A percentile compares a stretch with the other conserved stretches of the same genome.
Conservation (phyloP, 352 stramenopile genomes). For the Globisporangium uncinulatum region DNA sequence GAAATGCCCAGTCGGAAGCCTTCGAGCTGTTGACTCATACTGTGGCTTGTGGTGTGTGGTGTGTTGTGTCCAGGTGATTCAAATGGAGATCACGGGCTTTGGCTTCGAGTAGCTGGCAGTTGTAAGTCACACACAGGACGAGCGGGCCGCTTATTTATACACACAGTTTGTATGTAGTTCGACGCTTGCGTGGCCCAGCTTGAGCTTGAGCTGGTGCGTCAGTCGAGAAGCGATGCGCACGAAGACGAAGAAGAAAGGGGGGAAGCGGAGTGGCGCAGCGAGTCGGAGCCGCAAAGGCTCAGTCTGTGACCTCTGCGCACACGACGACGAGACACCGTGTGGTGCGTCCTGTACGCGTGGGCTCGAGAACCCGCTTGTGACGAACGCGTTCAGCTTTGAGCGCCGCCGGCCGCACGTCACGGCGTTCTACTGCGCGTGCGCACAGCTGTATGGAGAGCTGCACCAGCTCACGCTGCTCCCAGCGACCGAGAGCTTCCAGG, state of each 20-base stretch:
- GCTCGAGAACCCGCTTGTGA: constrained; percentile 12
- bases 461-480: constrained; percentile 20
- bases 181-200: too few species aligned
- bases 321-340: constrained; percentile 11
- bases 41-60: constrained; percentile 15
- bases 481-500: constrained; percentile 23
- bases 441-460: constrained; percentile 37
- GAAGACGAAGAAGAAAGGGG: constrained; percentile 7
- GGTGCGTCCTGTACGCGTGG: constrained; percentile 6
- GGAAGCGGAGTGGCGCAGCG: constrained; percentile 2
- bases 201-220: too few species aligned
- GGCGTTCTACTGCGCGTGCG: constrained; percentile 30
- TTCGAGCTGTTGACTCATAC: constrained; percentile 17
- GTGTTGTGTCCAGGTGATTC: constrained; percentile 30
- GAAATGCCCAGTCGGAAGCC: too few species aligned
- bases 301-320: constrained; percentile 9
- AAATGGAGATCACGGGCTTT: constrained; percentile 90
- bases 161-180: background rate
- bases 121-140: background rate
- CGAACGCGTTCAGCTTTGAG: constrained; percentile 10
- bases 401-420: constrained; percentile 17
- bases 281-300: constrained; percentile 6
- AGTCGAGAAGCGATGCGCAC: constrained; percentile 1
- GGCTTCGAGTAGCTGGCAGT: constrained; percentile 19
- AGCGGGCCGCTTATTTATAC: background rate